Conservation (phyloP, 805 yeast species). For the Sugiyamaella boreocaroliniensis region DNA sequence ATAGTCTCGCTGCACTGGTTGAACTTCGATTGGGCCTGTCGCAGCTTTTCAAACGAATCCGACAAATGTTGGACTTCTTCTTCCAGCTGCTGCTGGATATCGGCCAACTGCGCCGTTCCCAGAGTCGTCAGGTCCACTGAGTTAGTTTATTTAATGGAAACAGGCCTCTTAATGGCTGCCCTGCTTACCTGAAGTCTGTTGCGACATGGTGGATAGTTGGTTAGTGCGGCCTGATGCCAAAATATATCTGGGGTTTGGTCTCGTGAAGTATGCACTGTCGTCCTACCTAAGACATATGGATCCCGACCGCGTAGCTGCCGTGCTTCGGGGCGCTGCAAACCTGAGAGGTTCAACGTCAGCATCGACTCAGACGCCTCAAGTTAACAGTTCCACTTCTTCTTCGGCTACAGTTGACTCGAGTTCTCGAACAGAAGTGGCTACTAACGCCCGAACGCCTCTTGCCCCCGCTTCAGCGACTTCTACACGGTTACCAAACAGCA, state of each 20-base stretch:
- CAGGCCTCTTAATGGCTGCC: too few species aligned
- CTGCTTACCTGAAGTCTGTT: not conserved
- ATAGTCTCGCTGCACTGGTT: conserved; percentile 73
- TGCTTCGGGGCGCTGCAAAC: not conserved
- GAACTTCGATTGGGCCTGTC: conserved; percentile 74
- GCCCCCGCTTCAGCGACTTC: not conserved
- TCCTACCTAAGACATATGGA: not conserved
- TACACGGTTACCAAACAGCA: not conserved
- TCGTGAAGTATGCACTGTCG: too few species aligned
- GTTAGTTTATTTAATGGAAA: not conserved
- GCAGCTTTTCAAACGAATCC: conserved; percentile 74
- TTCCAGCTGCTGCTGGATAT: conserved; percentile 75
- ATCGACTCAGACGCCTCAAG: not conserved
- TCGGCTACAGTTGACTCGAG: too few species aligned
- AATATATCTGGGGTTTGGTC: not conserved
- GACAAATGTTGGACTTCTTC: conserved; percentile 81
- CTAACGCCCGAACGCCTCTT: not conserved
- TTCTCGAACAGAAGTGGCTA: not conserved
- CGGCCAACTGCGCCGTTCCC: conserved; percentile 76
- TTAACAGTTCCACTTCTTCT: too few species aligned
- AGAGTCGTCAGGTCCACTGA: conserved; percentile 62
- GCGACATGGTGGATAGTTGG: not conserved
- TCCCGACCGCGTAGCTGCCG: not conserved
- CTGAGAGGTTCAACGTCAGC: not conserved
- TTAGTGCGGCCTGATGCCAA: too few species aligned